Conservation (phyloP, 805 yeast genomes). For the Cyberlindnera petersonii region DNA sequence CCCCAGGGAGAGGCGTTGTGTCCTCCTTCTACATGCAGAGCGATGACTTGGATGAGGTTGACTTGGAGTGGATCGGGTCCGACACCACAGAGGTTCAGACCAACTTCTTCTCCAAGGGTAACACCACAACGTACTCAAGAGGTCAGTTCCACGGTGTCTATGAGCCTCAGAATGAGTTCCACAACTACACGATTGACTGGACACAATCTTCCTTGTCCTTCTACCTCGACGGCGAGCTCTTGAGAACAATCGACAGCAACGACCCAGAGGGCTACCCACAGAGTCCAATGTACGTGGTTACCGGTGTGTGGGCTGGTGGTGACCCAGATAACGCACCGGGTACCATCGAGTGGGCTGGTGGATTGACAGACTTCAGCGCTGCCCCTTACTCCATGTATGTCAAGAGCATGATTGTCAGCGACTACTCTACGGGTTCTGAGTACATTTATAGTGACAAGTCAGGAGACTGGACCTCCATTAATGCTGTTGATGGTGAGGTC, state of each 20-base stretch:
- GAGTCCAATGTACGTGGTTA: conserved; percentile 72
- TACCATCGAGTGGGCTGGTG: conserved; percentile 83
- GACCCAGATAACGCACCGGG: conserved; percentile 61
- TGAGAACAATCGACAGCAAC: conserved; percentile 57
- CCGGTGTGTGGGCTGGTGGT: conserved; percentile 84
- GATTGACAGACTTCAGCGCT: conserved; percentile 55
- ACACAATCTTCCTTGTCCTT: conserved; percentile 59
- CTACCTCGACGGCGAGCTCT: conserved; percentile 65
- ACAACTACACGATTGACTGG: conserved; percentile 87
- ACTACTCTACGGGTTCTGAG: conserved; percentile 61
- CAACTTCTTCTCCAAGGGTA: conserved; percentile 78
- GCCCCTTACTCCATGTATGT: conserved; percentile 71
- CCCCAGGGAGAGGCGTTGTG: conserved; percentile 73
- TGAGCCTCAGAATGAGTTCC: conserved; percentile 55
- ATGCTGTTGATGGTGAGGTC: conserved; percentile 53
- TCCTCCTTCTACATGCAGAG: conserved; percentile 77
- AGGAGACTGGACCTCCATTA: conserved; percentile 59
- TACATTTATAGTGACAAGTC: conserved; percentile 52
- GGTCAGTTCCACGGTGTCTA: conserved; percentile 65
- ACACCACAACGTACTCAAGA: conserved; percentile 71
- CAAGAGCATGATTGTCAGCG: conserved; percentile 56
- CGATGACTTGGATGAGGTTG: conserved; percentile 88
- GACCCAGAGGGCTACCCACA: conserved; percentile 79
- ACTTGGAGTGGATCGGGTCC: conserved; percentile 83
- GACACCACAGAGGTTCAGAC: conserved; percentile 73